These are phyloP conservation scores for Aureobasidium sp. DNA, from an alignment of 2,329 filamentous ascomycete species.

Conservation along the genomic window DNA sequence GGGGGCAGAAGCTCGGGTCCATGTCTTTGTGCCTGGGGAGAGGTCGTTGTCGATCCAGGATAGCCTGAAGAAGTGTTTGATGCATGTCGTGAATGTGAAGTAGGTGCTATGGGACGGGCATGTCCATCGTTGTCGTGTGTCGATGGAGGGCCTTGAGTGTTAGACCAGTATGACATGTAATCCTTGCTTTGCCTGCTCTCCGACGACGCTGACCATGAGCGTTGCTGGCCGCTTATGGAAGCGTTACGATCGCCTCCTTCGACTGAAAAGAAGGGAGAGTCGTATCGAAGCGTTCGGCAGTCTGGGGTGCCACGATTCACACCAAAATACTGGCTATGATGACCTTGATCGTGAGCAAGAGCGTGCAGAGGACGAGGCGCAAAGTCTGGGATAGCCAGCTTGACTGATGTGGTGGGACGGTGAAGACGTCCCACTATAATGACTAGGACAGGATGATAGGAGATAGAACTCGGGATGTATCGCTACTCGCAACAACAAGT, in stretches of 20 bases:
- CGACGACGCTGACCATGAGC: conserved; percentile 27
- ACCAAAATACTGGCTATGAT: conserved; percentile 6
- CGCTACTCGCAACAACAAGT: background rate
- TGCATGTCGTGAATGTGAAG: conserved; percentile 8
- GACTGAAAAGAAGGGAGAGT: conserved; percentile 17
- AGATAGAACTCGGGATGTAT: background rate
- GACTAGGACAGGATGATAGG: background rate
- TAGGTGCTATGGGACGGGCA: background rate
- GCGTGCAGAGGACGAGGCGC: conserved; percentile 17
- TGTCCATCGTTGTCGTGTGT: conserved; percentile 17
- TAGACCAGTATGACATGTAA: conserved; percentile 30
- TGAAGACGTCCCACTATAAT: conserved; percentile 5
- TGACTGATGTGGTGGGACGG: conserved; percentile 18
- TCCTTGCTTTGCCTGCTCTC: conserved; percentile 25
- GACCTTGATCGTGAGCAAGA: conserved; percentile 16
- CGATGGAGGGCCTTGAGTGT: conserved; percentile 22
- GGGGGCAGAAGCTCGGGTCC: background rate
- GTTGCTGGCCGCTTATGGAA: conserved; percentile 18
- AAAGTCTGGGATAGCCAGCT: conserved; percentile 20
- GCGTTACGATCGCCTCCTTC: conserved; percentile 10
- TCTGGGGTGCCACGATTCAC: background rate
- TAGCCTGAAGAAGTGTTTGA: conserved; percentile 3
- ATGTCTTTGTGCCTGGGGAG: background rate
- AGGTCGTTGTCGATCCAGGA: background rate
- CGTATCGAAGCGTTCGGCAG: conserved; percentile 15